Conservation (phyloP, 208 protist species). For the Trypanosoma avium region DNA sequence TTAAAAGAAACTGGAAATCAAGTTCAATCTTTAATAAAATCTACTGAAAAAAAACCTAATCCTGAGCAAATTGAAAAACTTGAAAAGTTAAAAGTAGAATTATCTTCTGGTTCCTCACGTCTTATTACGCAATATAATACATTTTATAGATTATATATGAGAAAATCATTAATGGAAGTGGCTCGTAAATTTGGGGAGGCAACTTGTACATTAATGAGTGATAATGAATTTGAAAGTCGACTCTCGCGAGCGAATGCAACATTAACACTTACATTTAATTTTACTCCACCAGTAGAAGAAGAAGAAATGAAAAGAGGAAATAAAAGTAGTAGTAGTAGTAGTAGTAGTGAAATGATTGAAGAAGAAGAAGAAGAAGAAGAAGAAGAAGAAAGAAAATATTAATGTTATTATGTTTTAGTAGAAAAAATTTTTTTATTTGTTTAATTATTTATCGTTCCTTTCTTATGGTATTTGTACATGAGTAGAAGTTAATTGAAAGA, state of each 20-base stretch:
- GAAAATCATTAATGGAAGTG: slow-evolving; percentile 15
- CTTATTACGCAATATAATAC: slow-evolving; percentile 22
- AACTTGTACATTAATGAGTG: slow-evolving; percentile 6
- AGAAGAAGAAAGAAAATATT: too few relatives aligned
- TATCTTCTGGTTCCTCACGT: slow-evolving; percentile 11
- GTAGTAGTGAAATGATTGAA: neutral
- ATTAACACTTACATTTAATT: slow-evolving; percentile 21
- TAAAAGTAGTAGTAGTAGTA: too few relatives aligned
- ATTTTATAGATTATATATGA: slow-evolving; percentile 17
- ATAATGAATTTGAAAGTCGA: slow-evolving; percentile 28
- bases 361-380: neutral
- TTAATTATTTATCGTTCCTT: too few relatives aligned
- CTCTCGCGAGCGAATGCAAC: slow-evolving; percentile 14
- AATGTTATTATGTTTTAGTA: too few relatives aligned
- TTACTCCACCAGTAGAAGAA: neutral
- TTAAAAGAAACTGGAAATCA: slow-evolving; percentile 15
- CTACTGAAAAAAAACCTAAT: slow-evolving; percentile 18
- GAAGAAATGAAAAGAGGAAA: too few relatives aligned
- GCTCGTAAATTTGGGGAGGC: slow-evolving; percentile 16
- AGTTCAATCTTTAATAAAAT: slow-evolving; percentile 3
- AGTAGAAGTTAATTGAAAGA: too few relatives aligned
- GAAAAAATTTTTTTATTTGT: too few relatives aligned
- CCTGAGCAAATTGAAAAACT: slow-evolving; percentile 3
- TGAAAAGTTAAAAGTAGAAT: slow-evolving; percentile 9
- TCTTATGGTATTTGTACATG: too few relatives aligned